Evolutionary conservation across 1,139 yeast species (phyloP), one percentile per base, ranked within the genome.

Genomic region (Arxiozyma heterogenica): DNA sequence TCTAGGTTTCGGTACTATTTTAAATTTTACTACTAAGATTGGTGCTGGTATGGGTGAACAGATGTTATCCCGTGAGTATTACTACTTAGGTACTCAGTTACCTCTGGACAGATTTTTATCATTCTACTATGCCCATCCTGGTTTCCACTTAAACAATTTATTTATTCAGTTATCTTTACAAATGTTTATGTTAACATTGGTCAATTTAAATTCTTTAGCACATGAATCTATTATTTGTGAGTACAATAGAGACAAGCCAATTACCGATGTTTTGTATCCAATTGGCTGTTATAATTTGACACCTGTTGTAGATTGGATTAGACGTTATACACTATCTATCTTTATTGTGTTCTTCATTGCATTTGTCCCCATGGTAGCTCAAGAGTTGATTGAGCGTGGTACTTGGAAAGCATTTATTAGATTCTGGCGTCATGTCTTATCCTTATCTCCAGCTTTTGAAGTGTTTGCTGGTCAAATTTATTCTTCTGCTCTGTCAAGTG

Each of bases 21-120:
- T 93, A 78, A 93, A 93, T 76, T 93, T 93, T 83, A 93, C 98
- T 42, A 93, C 98, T 58, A 93, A 93, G 80, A 93, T 93, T 83
- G 98, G 98, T 79, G 96, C 98, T 68, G 98, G 98, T 86, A 93
- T 93, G 98, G 98, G 98, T 76, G 98, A 93, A 75, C 98, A 93
- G 75, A 91, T 93, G 94, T 79, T 93, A 70, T 90, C 97, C 55
- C 87, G 98, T 78, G 98, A 93, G 75, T 93, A 93, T 77, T 93
- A 91, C 75, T 93, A 93, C 74, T 78, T 93, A 71, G 96, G 98
- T 65, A 93, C 98, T 58, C 98, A 93, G 74, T 81, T 93, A 66
- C 98, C 98, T 55, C 78, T 93, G 64, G 98, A 93, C 73, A 86
- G 98, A 73, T 93, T 93, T 84, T 80, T 93, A 69, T 89, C 98